These are phyloP conservation scores for Oxyria digyna DNA, from an alignment of 148 eudicot genomes.

Conservation along the genomic window DNA sequence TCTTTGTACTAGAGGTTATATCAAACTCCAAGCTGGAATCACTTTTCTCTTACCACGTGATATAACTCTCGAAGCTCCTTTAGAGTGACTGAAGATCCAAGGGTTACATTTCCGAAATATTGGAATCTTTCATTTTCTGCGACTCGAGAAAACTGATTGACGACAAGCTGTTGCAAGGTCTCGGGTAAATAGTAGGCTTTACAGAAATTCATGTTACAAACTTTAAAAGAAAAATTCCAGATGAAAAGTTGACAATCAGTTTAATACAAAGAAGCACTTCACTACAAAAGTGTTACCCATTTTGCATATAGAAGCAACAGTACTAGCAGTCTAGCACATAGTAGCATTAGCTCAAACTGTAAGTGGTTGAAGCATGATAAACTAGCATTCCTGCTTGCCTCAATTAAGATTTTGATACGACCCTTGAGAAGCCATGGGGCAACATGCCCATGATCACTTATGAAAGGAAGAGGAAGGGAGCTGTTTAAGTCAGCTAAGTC, in stretches of 20 bases:
- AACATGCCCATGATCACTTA: no score
- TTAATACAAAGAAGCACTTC: neutral
- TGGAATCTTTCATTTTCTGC: slow-evolving; percentile 58
- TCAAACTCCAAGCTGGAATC: neutral
- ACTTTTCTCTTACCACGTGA: slow-evolving; percentile 56
- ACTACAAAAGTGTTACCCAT: neutral
- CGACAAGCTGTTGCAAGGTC: slow-evolving; percentile 67
- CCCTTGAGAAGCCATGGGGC: no score
- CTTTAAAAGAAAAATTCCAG: neutral
- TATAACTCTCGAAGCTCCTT: slow-evolving; percentile 79
- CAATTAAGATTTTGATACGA: no score
- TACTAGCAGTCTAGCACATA: neutral
- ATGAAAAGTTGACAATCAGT: neutral
- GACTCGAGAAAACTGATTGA: slow-evolving; percentile 83
- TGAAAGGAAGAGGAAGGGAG: no score
- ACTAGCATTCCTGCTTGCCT: neutral
- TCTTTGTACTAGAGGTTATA: neutral
- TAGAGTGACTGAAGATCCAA: slow-evolving; percentile 71
- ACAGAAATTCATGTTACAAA: neutral
- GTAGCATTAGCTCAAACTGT: no score
- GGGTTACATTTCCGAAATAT: slow-evolving; percentile 78
- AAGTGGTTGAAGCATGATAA: neutral
- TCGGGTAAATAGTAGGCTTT: slow-evolving; percentile 44
- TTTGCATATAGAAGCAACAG: neutral
- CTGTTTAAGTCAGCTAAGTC: no score